Conservation (phyloP, 257 asterid species). For the Voacanga thouarsii region DNA sequence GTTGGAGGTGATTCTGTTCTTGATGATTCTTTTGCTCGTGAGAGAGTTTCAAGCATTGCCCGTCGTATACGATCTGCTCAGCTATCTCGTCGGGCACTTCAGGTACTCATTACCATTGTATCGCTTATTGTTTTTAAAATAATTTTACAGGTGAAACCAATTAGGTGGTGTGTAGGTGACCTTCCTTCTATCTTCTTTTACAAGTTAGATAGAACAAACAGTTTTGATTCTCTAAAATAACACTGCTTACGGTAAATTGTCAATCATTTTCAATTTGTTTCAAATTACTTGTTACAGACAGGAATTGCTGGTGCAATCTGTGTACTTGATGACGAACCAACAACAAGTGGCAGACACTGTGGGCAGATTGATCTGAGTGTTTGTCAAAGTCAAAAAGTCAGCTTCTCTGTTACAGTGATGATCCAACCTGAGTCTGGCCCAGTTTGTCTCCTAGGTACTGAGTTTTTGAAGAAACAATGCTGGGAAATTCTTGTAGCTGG, state of each 20-base stretch:
- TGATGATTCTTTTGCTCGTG: slow-evolving; percentile 96
- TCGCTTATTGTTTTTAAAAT: neutral
- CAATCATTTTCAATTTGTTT: slow-evolving; percentile 3
- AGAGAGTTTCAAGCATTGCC: slow-evolving; percentile 93
- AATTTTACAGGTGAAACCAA: neutral
- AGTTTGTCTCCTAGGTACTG: slow-evolving; percentile 92
- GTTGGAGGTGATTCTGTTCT: slow-evolving; percentile 98
- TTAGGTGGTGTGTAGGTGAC: neutral
- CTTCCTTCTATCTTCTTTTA: neutral
- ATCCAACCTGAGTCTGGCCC: slow-evolving; percentile 99
- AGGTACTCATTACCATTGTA: slow-evolving; percentile 40
- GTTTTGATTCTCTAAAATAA: neutral
- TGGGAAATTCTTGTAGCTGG: slow-evolving; percentile 99
- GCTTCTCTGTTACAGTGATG: slow-evolving; percentile 83
- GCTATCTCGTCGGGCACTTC: slow-evolving; percentile 88
- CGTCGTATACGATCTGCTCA: slow-evolving; percentile 90
- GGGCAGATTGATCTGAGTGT: slow-evolving; percentile 81
- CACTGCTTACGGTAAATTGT: neutral
- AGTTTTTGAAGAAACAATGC: slow-evolving; percentile 77
- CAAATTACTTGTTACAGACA: slow-evolving; percentile 50
- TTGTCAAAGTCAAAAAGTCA: slow-evolving; percentile 76
- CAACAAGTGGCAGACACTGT: slow-evolving; percentile 88
- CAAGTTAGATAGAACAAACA: neutral
- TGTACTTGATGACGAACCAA: slow-evolving; percentile 97
- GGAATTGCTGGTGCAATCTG: slow-evolving; percentile 92